These are phyloP conservation scores for Papiliotrema terrestris DNA, from an alignment of 1,284 basidiomycete species.

Conservation along the genomic window DNA sequence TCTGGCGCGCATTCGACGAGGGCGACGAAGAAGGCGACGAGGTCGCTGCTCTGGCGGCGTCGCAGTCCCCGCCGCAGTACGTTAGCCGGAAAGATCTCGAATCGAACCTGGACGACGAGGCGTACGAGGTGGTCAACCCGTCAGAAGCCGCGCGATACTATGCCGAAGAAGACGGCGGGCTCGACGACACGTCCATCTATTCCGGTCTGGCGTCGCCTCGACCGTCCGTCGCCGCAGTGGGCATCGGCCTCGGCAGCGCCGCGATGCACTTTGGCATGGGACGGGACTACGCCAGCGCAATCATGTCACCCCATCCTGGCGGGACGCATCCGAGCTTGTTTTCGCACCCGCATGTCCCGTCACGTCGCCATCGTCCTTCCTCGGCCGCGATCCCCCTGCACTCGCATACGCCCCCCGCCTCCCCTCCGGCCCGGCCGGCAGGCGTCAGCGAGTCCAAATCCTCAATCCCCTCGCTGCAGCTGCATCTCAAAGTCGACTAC, in stretches of 20 bases:
- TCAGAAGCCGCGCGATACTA: background rate
- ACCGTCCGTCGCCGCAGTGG: conserved; percentile 22
- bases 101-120: conserved; percentile 16
- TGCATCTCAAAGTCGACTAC: conserved; percentile 50
- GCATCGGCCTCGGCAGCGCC: conserved; percentile 19
- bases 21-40: conserved; percentile 44
- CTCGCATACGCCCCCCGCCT: conserved; percentile 21
- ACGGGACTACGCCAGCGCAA: conserved; percentile 5
- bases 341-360: background rate
- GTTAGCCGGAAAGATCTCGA: background rate
- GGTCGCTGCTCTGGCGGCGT: background rate
- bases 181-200: conserved; percentile 21
- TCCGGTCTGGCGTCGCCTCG: conserved; percentile 21
- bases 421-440: conserved; percentile 29
- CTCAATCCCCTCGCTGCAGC: conserved; percentile 47
- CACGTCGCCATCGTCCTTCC: background rate
- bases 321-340: background rate
- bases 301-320: background rate
- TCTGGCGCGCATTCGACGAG: conserved; percentile 85
- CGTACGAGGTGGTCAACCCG: conserved; percentile 16
- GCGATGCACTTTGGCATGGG: conserved; percentile 1
- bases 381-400: conserved; percentile 1
- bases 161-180: conserved; percentile 3
- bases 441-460: conserved; percentile 4
- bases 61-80: background rate